phyloP scores from a whole-genome alignment of 306 rosid species.

The Castanea mollissima region DNA sequence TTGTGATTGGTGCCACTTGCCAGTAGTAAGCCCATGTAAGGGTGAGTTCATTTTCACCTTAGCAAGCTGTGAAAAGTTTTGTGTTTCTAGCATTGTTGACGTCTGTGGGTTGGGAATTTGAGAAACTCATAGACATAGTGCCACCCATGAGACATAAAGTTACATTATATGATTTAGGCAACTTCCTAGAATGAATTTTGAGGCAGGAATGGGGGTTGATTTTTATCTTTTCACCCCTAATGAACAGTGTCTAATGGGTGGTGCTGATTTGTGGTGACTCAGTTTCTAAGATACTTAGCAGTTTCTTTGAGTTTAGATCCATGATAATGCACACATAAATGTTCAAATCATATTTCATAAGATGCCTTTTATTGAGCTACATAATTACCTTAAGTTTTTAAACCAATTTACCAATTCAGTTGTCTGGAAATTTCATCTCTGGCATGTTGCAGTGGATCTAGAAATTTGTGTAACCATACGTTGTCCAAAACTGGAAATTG shows the following conservation, averaged over 20 bases:
- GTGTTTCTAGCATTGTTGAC: not conserved
- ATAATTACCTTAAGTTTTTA: not conserved
- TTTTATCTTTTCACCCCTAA: not conserved
- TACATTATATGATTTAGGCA: not conserved
- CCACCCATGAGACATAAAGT: not conserved
- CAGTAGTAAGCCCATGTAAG: no score
- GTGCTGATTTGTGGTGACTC: not conserved
- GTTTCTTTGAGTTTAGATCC: not conserved
- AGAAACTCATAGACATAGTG: not conserved
- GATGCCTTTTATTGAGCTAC: not conserved
- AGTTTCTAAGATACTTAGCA: not conserved
- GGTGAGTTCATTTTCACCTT: no score
- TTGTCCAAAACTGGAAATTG: conserved; percentile 10
- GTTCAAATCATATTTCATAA: not conserved
- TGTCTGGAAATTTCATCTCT: not conserved
- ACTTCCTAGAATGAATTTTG: not conserved
- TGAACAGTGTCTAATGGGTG: not conserved
- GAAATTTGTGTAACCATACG: not conserved
- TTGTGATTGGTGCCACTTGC: no score
- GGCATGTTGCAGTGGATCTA: not conserved
- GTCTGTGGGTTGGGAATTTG: not conserved
- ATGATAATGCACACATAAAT: not conserved
- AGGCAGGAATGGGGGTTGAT: not conserved
- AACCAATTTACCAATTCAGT: not conserved
- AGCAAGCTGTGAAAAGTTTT: no score